phyloP scores from a whole-genome alignment of 2,329 filamentous ascomycete genomes.

The Trichoderma aggressivum region DNA sequence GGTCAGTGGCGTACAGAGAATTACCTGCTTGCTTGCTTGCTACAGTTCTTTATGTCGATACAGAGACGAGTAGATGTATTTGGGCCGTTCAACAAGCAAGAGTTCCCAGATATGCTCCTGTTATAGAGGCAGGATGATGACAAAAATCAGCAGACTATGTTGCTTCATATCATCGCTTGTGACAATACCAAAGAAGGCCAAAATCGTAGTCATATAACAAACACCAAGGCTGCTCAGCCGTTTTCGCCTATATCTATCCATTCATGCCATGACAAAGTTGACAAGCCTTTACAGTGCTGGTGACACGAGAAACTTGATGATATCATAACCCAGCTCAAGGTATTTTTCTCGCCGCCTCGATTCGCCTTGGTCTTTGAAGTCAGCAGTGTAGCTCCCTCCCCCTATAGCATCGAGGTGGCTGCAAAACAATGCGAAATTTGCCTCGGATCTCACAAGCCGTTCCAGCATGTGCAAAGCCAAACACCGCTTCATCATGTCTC shows the following conservation, averaged over 20 bases:
- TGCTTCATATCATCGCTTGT: background rate
- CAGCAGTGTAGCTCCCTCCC: constrained; percentile 38
- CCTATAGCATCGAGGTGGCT: constrained; percentile 51
- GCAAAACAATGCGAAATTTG: constrained; percentile 40
- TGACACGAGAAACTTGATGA: constrained; percentile 52
- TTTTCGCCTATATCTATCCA: background rate
- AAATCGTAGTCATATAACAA: background rate
- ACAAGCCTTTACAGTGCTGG: constrained; percentile 42
- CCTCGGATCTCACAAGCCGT: constrained; percentile 35
- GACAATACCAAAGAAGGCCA: background rate
- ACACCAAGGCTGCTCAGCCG: background rate
- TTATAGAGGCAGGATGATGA: background rate
- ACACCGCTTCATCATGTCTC: constrained; percentile 59
- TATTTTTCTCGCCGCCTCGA: constrained; percentile 33
- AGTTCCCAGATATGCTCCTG: background rate
- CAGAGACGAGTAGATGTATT: background rate
- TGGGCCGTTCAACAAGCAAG: background rate
- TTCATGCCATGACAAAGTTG: background rate
- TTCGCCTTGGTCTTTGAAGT: constrained; percentile 27
- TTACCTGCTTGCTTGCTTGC: background rate
- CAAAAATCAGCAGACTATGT: background rate
- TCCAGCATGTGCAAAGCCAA: constrained; percentile 46
- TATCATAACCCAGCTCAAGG: constrained; percentile 49
- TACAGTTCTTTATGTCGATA: background rate
- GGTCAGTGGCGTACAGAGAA: background rate